Base-by-base conservation (phyloP, 768 basidiomycete genomes). In the Fistulinella prunicolor region DNA sequence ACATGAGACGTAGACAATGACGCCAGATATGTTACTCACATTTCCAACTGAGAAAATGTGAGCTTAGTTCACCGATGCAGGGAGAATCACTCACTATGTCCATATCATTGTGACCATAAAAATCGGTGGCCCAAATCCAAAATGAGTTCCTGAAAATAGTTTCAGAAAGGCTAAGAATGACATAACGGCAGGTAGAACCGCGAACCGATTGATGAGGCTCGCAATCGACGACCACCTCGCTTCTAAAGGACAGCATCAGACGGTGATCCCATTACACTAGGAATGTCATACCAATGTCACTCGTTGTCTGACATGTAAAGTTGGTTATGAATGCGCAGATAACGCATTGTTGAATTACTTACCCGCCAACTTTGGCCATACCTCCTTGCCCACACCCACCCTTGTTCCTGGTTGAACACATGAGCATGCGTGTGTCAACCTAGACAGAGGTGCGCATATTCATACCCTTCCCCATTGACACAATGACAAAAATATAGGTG, bases 281-380 rank as follows among this genome's bases (percentile, higher is more conserved):
- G 19, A 44, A 39, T 9, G 32, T 16, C 52, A 34, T 49, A 73
- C 76, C 65, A 44, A 79, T 80, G 51, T 81, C 80, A 21, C 63
- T 64, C 2, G 78, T 80, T 1, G 78, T 78, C 79, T 80, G 21
- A 43, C 26, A 44, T 21, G 22, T n/a, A 42, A 46, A 8, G 10
- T 41, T 40, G 26, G 17, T 53, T n/a, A 38, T 38, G 19, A 51
- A 56, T 10, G 34, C 8, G 13, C 17, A 36, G 10, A 41, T 3
- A n/a, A 20, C 12, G 24, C 2, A 20, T n/a, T 9, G 6, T 41
- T 16, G 21, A 30, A 51, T 20, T 36, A 60, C 75, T 42, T 54
- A 82, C 82, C 65, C 84, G 70, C 84, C 84, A 85, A 57, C 78
- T 81, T 55, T 85, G 83, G 0, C 83, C 83, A 14, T 80, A 67